Base-by-base conservation (phyloP, 176 grass and related monocot genomes). In the Phragmites australis region DNA sequence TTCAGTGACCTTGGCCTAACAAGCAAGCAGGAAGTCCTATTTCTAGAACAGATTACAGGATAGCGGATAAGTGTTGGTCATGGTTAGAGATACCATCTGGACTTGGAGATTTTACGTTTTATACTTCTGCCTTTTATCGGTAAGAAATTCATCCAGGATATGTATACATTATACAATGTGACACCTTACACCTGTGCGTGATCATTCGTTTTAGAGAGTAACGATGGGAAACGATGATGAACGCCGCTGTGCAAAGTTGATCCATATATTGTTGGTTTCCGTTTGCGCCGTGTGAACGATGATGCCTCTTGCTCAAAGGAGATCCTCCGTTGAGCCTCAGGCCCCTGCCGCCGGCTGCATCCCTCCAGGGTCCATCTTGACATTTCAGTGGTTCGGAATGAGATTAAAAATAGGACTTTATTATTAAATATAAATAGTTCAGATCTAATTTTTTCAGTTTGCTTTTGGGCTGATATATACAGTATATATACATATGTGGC, bases 11-110 rank as follows among this genome's bases (percentile, higher is more conserved):
- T 95, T 26, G 90, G 97, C 9, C 69, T 99, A 53, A 88, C 84
- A 50, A 91, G 90, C 87, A 99, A 99, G 85, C 88, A 93, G 77
- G 97, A 99, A 83, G 90, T 87, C 14, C 83, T 99, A 22, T 99
- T 99, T 74, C 80, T 99, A 52, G 97, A 96, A 70, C 74, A 87
- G 21, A 90, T 99, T 52, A 78, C 65, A 54, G 82, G 40, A 30
- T 87, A 88, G 82, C 12, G 32, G 44, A 22, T 39, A 50, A 18
- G 21, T 43, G 42, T 41, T 70, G 66, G 57, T 9, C 54, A 53
- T 29, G 22, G 22, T 58, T 76, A 46, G n/a, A 31, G 44, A 81
- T 49, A 72, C 58, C 31, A 39, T 74, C 19, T 49, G 17, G 54
- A 82, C 32, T 45, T 29, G 58, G 29, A 67, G 21, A 3, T 15